Evolutionary conservation across 1,284 basidiomycete genomes (phyloP).

Genomic region (Lentinula novae-zelandiae): DNA sequence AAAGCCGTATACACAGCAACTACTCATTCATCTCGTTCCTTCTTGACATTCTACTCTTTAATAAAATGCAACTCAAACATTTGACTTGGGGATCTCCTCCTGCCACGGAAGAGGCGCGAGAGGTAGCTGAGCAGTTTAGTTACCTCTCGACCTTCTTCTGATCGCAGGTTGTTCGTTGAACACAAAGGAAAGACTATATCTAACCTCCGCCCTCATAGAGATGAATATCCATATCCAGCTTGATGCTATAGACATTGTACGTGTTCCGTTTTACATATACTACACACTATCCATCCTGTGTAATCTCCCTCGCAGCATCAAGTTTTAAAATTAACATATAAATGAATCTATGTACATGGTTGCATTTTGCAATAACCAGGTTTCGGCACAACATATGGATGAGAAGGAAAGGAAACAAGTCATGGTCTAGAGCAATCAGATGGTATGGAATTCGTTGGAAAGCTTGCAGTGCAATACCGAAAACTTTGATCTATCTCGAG

Average conservation of each 20-base stretch:
- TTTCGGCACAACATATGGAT: constrained; percentile 60
- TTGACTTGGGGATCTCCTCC: constrained; percentile 12
- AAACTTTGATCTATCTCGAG: too few species aligned
- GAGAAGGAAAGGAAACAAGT: background rate
- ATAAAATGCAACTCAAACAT: background rate
- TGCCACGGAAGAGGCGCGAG: constrained; percentile 46
- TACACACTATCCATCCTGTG: too few species aligned
- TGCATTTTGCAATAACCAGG: constrained; percentile 62
- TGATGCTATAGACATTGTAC: constrained; percentile 28
- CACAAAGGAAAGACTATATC: constrained; percentile 86
- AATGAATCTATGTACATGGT: constrained; percentile 34
- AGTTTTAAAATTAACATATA: constrained; percentile 26
- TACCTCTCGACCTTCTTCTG: constrained; percentile 90
- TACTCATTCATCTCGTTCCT: background rate
- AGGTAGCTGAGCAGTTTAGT: constrained; percentile 85
- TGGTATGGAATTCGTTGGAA: background rate
- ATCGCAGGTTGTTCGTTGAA: constrained; percentile 89
- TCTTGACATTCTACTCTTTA: background rate
- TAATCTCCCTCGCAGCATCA: too few species aligned
- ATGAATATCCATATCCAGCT: constrained; percentile 82
- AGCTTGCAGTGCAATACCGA: background rate
- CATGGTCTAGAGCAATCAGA: background rate
- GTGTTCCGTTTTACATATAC: too few species aligned
- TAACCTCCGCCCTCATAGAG: constrained; percentile 69
- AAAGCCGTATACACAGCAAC: too few species aligned